Evolutionary conservation across 805 yeast genomes (phyloP), one percentile per base, ranked within the genome.

Genomic region (Monosporozyma yasuniensis): DNA sequence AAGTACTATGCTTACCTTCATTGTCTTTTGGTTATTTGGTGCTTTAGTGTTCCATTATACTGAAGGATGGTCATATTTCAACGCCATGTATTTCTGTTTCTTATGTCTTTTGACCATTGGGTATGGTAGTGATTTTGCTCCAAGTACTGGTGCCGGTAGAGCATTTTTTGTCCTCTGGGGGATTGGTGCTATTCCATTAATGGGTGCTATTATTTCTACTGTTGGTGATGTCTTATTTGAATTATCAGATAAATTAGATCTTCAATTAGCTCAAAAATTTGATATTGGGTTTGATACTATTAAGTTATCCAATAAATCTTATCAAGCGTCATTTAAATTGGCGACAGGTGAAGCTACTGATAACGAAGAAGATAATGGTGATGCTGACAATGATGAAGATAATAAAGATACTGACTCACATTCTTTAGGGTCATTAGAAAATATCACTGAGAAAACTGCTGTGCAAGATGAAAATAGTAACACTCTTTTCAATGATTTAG

Each of bases 91-190:
- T 67, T 88, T 86, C 59, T 79, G 90, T 52, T 80, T 84, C 54
- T 67, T 85, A 38, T 81, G 91, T 58, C 74, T 89, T 47, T 67
- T 87, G 6, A 86, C 96, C 0, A 84, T 89, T 50, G 96, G 96
- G 0, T 87, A 85, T 65, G 96, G 96, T 28, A 96, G 96, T 30
- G 89, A 83, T 60, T 80, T 71, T 56, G 72, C 79, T 1, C 95
- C 96, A 0, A 50, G 46, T 1, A 66, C 81, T 0, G 67, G 81
- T 0, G 82, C 84, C 5, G 95, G 95, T 0, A 68, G 84, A 41
- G 76, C 83, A 0, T 79, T 87, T 56, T 88, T 88, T 58, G 79
- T 86, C 7, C 66, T 80, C 9, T 89, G 96, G 96, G 84, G 89
- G 0, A 62, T 89, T 19, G 70, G 80, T 6, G 95, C 96, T 0